Evolutionary conservation across 148 eudicot genomes (phyloP).

Genomic region (Amaranthus cruentus): DNA sequence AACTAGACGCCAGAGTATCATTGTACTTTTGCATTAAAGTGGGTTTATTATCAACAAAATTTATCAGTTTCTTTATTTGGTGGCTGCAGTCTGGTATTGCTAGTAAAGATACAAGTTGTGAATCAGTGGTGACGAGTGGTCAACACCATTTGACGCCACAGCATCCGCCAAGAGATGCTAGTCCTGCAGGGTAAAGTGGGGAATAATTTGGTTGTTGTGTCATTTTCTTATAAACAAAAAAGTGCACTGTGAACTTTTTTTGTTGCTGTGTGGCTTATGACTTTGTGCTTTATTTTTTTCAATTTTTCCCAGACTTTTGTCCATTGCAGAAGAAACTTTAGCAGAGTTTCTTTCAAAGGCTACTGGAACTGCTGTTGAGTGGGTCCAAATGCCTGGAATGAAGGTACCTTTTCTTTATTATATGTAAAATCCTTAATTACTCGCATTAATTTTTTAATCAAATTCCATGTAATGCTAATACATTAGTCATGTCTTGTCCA

Average conservation of each 20-base stretch:
- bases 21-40: background rate
- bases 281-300: slow-evolving; percentile 27
- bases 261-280: slow-evolving; percentile 37
- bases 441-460: background rate
- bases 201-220: slow-evolving; percentile 46
- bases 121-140: slow-evolving; percentile 98
- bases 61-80: no score
- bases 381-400: slow-evolving; percentile 99
- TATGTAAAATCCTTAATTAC: slow-evolving; percentile 6
- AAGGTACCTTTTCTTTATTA: slow-evolving; percentile 50
- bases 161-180: slow-evolving; percentile 97
- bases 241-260: slow-evolving; percentile 27
- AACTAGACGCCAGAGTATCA: no score
- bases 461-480: slow-evolving; percentile 11
- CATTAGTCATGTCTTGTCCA: no score
- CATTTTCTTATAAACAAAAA: slow-evolving; percentile 35
- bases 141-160: slow-evolving; percentile 88
- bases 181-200: slow-evolving; percentile 98
- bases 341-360: slow-evolving; percentile 99
- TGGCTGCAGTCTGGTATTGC: slow-evolving; percentile 55
- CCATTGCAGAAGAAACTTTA: slow-evolving; percentile 99
- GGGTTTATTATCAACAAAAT: background rate
- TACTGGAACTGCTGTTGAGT: slow-evolving; percentile 99
- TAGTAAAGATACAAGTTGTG: slow-evolving; percentile 91
- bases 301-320: slow-evolving; percentile 71